Conservation (phyloP, 228 moss, liverwort and hornwort genomes). For the Sphagnum fallax region DNA sequence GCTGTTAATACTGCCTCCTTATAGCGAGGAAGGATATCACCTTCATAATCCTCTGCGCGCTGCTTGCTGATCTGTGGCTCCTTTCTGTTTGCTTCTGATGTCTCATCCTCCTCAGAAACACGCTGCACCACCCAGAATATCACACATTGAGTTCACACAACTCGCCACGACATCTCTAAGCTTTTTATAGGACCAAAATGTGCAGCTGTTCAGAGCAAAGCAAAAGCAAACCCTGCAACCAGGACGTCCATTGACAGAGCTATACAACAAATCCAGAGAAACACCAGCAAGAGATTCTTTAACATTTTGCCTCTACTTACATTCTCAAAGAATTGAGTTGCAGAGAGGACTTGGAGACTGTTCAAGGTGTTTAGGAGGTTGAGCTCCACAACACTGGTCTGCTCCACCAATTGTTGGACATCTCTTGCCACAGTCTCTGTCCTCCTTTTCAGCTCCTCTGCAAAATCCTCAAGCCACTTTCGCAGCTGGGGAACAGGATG, state of each 20-base stretch:
- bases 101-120: constrained; percentile 89
- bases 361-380: constrained; percentile 70
- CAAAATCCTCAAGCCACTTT: constrained; percentile 70
- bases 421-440: constrained; percentile 56
- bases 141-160: not conserved
- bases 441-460: constrained; percentile 60
- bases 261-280: not conserved
- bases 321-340: constrained; percentile 85
- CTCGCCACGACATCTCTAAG: not conserved
- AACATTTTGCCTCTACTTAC: constrained; percentile 20
- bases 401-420: constrained; percentile 56
- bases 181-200: too few relatives aligned
- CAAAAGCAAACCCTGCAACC: not conserved
- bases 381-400: constrained; percentile 64
- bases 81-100: constrained; percentile 18
- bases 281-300: too few relatives aligned
- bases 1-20: constrained; percentile 77
- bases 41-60: constrained; percentile 60
- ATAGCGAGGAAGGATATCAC: constrained; percentile 76
- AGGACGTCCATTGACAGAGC: not conserved
- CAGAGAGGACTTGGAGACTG: constrained; percentile 77
- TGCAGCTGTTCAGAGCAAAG: not conserved
- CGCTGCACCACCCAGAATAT: constrained; percentile 35
- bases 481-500: constrained; percentile 37
- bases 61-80: constrained; percentile 48